Evolutionary conservation across 441 rosid genomes (phyloP), one percentile per base, ranked within the genome.

Genomic region (Arabidopsis hybrid): DNA sequence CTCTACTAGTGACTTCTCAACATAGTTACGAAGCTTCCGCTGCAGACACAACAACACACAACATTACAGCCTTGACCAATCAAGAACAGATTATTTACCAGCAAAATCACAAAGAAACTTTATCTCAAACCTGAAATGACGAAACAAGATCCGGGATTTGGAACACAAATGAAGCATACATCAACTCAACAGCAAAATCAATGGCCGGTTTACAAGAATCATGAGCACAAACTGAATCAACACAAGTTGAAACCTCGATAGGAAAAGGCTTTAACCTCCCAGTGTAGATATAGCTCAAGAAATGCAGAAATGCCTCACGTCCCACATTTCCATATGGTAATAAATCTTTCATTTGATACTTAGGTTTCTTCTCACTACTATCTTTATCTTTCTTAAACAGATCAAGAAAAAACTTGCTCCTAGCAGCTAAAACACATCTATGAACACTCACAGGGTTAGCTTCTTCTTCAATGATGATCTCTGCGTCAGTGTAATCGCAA

Each of bases 201-300:
- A 95, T 85, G 14, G 91, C 96, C 6, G 99, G 97, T 65, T 85
- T 74, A 83, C 99, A 95, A 7, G 91, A 86, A 76, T 89, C 90
- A 76, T 95, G 99, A 39, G 72, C 73, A 57, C 99, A 95, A 14
- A 63, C 78, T 39, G 76, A 16, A 73, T 92, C 93, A 62, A 95
- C 94, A 75, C 99, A 95, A 16, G 90, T 88, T 1, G 97, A 92
- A 43, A 89, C 97, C 74, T 88, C 97, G 50, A 38, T 12, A 7
- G 99, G 97, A 69, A 82, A 75, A 67, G 81, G 81, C 81, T 78
- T 89, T 35, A 92, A 79, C 81, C 80, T 91, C 34, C 96, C 99
- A 21, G 97, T 88, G 43, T 91, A 95, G 67, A 91, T 46, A 73
- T 92, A 92, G 29, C 77, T 81, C 89, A 95, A 83, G 73, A 92